Conservation (phyloP, 768 basidiomycete genomes). For the Leccinum fibrillosum region DNA sequence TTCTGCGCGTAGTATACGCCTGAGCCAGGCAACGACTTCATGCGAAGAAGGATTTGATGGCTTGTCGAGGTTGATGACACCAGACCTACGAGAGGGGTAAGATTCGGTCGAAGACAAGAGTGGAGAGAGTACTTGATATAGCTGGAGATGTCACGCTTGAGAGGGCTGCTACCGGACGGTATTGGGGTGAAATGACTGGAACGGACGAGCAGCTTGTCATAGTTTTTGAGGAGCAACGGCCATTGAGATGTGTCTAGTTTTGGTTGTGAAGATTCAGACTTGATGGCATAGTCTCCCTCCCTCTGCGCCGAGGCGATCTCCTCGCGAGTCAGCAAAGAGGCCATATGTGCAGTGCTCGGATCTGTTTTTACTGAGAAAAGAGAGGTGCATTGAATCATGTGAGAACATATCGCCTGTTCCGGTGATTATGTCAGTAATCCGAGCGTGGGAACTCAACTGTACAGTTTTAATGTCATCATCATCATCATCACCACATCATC, state of each 20-base stretch:
- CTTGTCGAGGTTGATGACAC: constrained; percentile 99
- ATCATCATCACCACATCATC: neutral
- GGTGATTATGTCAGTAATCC: constrained; percentile 8
- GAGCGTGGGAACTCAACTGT: constrained; percentile 40
- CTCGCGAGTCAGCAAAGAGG: constrained; percentile 48
- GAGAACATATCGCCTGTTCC: constrained; percentile 10
- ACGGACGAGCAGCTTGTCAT: constrained; percentile 92
- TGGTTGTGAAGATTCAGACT: constrained; percentile 70
- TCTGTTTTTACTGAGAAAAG: neutral
- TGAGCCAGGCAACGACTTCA: constrained; percentile 98
- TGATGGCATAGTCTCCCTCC: constrained; percentile 75
- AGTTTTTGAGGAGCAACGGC: constrained; percentile 98
- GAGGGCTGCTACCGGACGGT: constrained; percentile 86
- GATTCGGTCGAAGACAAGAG: neutral
- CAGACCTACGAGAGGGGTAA: constrained; percentile 59
- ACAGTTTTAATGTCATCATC: constrained; percentile 40
- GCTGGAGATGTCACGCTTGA: constrained; percentile 88
- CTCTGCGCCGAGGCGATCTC: constrained; percentile 75
- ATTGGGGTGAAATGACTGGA: constrained; percentile 99
- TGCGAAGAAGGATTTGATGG: constrained; percentile 99
- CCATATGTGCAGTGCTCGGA: constrained; percentile 11
- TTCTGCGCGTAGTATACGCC: constrained; percentile 94
- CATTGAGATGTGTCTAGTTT: constrained; percentile 93
- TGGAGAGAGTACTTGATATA: constrained; percentile 75
- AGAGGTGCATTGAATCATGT: neutral